Evolutionary conservation across 176 grass and related monocot species (phyloP), one percentile per base, ranked within the genome.

Genomic region (Dactylis glomerata): DNA sequence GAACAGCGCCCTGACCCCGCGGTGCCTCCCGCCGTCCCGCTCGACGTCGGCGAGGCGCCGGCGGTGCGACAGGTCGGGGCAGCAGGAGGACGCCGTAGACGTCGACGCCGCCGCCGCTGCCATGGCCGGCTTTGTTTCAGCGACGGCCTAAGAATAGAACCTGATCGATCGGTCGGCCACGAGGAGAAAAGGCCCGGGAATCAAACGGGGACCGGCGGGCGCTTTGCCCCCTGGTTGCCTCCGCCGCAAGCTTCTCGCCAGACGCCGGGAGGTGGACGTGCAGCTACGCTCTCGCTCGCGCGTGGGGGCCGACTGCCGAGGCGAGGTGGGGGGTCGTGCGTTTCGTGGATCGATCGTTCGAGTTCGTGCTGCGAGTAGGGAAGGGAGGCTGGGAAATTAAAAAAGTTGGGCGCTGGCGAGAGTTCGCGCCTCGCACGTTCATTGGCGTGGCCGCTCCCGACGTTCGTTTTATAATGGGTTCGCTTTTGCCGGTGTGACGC

Each of bases 1-100:
- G 84, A 90, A 79, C 63, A 90, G 33, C 33, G 73, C 79, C 83
- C 22, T 82, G 33, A 64, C 54, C 0, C 83, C 59, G 68, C 81
- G 33, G 70, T 17, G 23, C 10, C 58, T 33, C 32, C 24, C 27
- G 81, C 30, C 40, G 73, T 77, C 73, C 11, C 63, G 77, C 85
- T 86, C 84, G n/a, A 86, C 78, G 75, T 89, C 87, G 20, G 49
- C 10, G 1, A 78, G 88, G 73, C 88, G 88, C 33, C 88, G 83
- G 1, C 83, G 88, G 78, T 86, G 83, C 63, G 44, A 73, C 26
- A 24, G 55, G 41, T 85, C 51, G 8, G 71, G 10, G 71, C 71
- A 58, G 77, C 36, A 30, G 45, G 61, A 50, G 11, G 82, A 47
- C 30, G 73, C 34, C 10, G 67, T 23, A 1, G 82, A 63, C 13